Conservation (phyloP, 106 monocot genomes). For the Dendrobium nobile region DNA sequence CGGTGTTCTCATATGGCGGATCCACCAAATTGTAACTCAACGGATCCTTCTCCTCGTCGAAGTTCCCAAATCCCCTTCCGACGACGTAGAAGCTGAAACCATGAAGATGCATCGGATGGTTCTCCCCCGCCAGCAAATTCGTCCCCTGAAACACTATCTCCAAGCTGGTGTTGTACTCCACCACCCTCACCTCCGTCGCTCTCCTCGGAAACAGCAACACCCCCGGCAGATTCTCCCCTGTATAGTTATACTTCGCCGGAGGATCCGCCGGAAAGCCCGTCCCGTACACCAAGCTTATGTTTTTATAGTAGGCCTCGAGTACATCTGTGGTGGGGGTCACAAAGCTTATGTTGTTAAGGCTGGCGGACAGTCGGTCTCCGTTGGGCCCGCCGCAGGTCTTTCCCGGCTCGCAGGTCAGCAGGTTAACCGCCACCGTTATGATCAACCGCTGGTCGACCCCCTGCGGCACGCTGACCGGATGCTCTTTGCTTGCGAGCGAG, state of each 20-base stretch:
- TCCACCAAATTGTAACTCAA: conserved; percentile 44
- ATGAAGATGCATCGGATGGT: conserved; percentile 64
- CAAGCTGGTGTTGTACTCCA: conserved; percentile 47
- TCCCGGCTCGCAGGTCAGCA: conserved; percentile 22
- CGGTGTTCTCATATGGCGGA: conserved; percentile 49
- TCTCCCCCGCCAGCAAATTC: conserved; percentile 40
- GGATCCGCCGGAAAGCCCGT: conserved; percentile 54
- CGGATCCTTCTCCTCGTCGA: conserved; percentile 14
- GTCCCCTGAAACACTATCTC: conserved; percentile 75
- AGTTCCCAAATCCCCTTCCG: conserved; percentile 70
- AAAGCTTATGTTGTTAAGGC: conserved; percentile 73
- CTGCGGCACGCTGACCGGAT: conserved; percentile 33
- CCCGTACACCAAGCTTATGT: conserved; percentile 23
- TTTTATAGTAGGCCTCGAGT: conserved; percentile 38
- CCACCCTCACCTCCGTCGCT: conserved; percentile 48
- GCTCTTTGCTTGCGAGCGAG: conserved; percentile 7
- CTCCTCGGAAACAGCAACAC: conserved; percentile 7
- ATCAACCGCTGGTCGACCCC: conserved; percentile 46
- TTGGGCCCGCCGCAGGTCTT: neutral
- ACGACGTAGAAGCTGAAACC: conserved; percentile 68
- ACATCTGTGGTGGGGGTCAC: conserved; percentile 34
- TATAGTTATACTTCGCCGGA: conserved; percentile 42
- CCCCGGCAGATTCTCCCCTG: conserved; percentile 13
- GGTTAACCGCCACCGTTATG: conserved; percentile 46
- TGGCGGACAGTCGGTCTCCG: conserved; percentile 22